Conservation (phyloP, 306 rosid species). For the Lagenaria siceraria region DNA sequence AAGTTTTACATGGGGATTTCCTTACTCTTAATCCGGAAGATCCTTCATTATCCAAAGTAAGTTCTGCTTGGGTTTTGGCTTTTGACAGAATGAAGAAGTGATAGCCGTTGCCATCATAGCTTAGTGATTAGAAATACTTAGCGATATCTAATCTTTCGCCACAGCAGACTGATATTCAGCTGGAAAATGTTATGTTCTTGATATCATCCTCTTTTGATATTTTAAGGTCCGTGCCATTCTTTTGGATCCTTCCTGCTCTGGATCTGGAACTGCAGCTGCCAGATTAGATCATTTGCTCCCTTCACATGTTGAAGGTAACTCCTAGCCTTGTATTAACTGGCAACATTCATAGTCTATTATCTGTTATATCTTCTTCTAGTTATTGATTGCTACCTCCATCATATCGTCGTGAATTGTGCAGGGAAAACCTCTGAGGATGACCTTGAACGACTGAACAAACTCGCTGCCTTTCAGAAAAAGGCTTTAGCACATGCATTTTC, state of each 20-base stretch:
- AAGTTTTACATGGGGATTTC: constrained; percentile 76
- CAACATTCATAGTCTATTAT: background rate
- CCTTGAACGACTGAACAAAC: constrained; percentile 63
- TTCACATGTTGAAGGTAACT: constrained; percentile 52
- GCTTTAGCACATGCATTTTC: constrained; percentile 74
- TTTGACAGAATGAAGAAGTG: background rate
- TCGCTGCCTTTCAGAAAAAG: constrained; percentile 71
- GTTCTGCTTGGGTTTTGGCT: background rate
- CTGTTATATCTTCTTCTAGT: background rate
- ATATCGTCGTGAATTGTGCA: constrained; percentile 2
- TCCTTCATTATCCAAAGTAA: constrained; percentile 60
- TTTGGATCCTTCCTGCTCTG: constrained; percentile 89
- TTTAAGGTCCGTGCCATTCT: constrained; percentile 66
- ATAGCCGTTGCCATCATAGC: background rate
- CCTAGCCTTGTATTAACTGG: background rate
- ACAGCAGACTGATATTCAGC: background rate
- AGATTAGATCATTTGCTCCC: constrained; percentile 88
- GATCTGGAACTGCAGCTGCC: constrained; percentile 73
- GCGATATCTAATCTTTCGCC: background rate
- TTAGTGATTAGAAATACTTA: background rate
- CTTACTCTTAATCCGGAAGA: constrained; percentile 44
- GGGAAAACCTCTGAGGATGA: constrained; percentile 25
- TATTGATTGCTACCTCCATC: background rate
- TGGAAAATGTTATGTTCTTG: background rate
- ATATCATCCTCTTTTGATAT: background rate